Conservation (phyloP, 1,284 basidiomycete species). For the Ustanciosporium gigantosporum region DNA sequence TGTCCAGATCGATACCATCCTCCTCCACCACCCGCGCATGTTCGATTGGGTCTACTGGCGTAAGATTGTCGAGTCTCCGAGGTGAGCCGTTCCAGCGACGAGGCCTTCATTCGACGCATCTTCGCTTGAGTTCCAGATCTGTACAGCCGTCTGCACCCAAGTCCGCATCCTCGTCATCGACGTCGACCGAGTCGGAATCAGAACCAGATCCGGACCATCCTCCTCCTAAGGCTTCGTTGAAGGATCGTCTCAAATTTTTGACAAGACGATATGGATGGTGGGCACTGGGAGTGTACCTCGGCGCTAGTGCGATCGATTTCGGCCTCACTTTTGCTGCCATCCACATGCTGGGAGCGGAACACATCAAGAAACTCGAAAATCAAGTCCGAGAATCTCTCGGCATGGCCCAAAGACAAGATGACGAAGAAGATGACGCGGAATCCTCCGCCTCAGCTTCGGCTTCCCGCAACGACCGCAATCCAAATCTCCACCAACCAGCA, state of each 20-base stretch:
- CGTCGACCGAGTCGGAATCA: no score
- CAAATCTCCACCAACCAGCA: conserved; percentile 1
- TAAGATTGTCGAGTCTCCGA: no score
- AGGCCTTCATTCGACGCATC: no score
- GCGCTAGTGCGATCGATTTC: conserved; percentile 44
- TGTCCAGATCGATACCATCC: no score
- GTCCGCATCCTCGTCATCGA: no score
- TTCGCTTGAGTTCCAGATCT: no score
- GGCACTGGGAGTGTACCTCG: conserved; percentile 56
- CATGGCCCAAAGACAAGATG: conserved; percentile 38
- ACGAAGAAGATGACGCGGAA: background rate
- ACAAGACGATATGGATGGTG: conserved; percentile 59
- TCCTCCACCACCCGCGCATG: no score
- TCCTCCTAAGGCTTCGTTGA: conserved; percentile 28
- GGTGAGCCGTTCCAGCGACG: no score
- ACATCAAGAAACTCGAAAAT: conserved; percentile 73
- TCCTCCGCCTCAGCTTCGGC: background rate
- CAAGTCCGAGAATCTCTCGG: conserved; percentile 63
- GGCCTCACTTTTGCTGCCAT: conserved; percentile 77
- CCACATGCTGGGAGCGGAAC: conserved; percentile 85
- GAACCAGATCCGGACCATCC: conserved; percentile 9
- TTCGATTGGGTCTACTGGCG: no score
- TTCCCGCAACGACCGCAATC: no score
- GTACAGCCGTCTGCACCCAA: no score
- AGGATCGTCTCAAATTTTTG: conserved; percentile 47